Evolutionary conservation across 805 yeast genomes (phyloP).

Genomic region (Barnettozyma siamensis): DNA sequence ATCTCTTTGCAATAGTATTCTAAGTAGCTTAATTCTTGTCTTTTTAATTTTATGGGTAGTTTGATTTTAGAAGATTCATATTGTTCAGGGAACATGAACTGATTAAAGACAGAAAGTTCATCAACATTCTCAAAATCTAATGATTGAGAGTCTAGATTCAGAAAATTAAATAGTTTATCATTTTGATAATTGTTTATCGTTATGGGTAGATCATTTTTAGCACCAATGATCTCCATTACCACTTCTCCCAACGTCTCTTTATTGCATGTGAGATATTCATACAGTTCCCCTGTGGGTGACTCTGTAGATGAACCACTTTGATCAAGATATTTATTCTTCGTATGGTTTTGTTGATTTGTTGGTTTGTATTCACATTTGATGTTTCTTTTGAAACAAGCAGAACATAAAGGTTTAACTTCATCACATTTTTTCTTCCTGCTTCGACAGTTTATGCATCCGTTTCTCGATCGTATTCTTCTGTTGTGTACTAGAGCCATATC

Average conservation of each 20-base stretch:
- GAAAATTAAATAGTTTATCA: not conserved
- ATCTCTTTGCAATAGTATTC: slow-evolving; percentile 40
- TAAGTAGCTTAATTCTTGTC: slow-evolving; percentile 33
- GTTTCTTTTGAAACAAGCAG: slow-evolving; percentile 32
- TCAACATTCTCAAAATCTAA: not conserved
- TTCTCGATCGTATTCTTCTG: slow-evolving; percentile 25
- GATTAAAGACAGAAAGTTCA: not conserved
- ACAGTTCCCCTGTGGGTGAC: not conserved
- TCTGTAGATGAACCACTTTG: not conserved
- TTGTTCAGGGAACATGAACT: slow-evolving; percentile 5
- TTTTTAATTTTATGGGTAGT: slow-evolving; percentile 28
- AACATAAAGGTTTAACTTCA: slow-evolving; percentile 41
- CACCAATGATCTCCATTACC: slow-evolving; percentile 6
- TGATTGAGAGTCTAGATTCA: slow-evolving; percentile 9
- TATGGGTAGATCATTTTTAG: not conserved
- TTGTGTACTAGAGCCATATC: too few species aligned
- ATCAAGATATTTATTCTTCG: not conserved
- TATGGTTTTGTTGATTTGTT: not conserved
- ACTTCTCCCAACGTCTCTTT: slow-evolving; percentile 6
- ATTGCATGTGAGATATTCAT: slow-evolving; percentile 10
- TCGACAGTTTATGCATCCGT: slow-evolving; percentile 37
- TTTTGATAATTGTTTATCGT: not conserved
- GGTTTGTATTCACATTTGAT: slow-evolving; percentile 24
- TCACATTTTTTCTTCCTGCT: slow-evolving; percentile 46
- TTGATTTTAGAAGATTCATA: slow-evolving; percentile 20